Evolutionary conservation across 495 filamentous ascomycete genomes (phyloP).

Genomic region (Aspergillus wentii): DNA sequence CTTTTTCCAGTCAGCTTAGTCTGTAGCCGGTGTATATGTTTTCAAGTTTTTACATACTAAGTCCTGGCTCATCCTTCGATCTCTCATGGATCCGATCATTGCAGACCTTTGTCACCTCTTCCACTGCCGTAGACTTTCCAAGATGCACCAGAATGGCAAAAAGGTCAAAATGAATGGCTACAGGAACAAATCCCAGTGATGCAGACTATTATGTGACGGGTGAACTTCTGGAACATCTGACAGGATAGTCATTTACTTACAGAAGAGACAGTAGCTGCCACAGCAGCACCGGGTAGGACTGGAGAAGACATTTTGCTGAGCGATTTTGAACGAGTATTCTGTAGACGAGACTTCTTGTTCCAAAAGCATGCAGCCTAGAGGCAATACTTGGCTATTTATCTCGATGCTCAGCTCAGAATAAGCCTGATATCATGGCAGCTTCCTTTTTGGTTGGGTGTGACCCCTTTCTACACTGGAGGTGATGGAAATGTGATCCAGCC

Average conservation of each 20-base stretch:
- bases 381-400: too few relatives aligned
- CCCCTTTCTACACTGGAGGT: too few relatives aligned
- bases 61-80: constrained; percentile 8
- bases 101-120: constrained; percentile 18
- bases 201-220: constrained; percentile 16
- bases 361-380: too few relatives aligned
- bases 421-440: not conserved
- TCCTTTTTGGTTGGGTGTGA: too few relatives aligned
- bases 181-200: constrained; percentile 31
- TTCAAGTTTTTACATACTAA: constrained; percentile 16
- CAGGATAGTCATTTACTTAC: constrained; percentile 11
- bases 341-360: not conserved
- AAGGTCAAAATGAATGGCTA: constrained; percentile 30
- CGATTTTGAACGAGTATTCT: not conserved
- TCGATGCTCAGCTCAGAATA: not conserved
- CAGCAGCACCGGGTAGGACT: constrained; percentile 17
- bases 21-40: not conserved
- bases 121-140: constrained; percentile 15
- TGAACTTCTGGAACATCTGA: not conserved
- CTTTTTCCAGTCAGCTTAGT: constrained; percentile 7
- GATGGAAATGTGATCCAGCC: too few relatives aligned
- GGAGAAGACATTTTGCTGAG: not conserved
- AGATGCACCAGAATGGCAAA: constrained; percentile 21
- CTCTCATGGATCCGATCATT: constrained; percentile 9
- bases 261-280: constrained; percentile 23